These are phyloP conservation scores for Candida ulmi DNA, from an alignment of 805 yeast genomes.

Conservation along the genomic window DNA sequence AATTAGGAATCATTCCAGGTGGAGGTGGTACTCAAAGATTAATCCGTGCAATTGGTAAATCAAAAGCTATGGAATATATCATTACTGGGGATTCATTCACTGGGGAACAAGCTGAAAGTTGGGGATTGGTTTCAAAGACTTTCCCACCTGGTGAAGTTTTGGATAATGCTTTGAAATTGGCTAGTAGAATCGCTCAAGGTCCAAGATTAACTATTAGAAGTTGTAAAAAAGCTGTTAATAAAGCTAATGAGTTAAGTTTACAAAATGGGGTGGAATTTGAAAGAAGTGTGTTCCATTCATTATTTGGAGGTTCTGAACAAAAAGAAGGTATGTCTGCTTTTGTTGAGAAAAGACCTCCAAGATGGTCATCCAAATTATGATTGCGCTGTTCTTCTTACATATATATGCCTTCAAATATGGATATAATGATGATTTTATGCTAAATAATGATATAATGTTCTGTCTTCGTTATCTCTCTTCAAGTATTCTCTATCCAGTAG, in stretches of 20 bases:
- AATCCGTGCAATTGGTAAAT: constrained; percentile 41
- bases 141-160: constrained; percentile 34
- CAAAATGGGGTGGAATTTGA: constrained; percentile 36
- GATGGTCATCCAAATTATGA: constrained; percentile 18
- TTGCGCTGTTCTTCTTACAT: too few species aligned
- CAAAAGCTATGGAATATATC: constrained; percentile 42
- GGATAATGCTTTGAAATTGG: constrained; percentile 39
- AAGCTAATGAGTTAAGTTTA: constrained; percentile 31
- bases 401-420: too few species aligned
- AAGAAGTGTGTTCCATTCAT: constrained; percentile 37
- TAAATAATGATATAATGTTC: constrained; percentile 58
- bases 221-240: constrained; percentile 40
- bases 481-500: constrained; percentile 78
- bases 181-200: constrained; percentile 33
- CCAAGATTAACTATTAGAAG: constrained; percentile 39
- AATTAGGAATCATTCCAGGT: constrained; percentile 45
- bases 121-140: constrained; percentile 43
- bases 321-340: constrained; percentile 48
- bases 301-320: constrained; percentile 42
- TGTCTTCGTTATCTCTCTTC: constrained; percentile 59
- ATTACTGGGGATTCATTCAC: constrained; percentile 40
- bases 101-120: constrained; percentile 39
- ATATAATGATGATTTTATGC: constrained; percentile 34
- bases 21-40: constrained; percentile 53
- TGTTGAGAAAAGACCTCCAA: constrained; percentile 37